Base-by-base conservation (phyloP, 2,329 filamentous ascomycete species). In the Pezicula neosporulosa region DNA sequence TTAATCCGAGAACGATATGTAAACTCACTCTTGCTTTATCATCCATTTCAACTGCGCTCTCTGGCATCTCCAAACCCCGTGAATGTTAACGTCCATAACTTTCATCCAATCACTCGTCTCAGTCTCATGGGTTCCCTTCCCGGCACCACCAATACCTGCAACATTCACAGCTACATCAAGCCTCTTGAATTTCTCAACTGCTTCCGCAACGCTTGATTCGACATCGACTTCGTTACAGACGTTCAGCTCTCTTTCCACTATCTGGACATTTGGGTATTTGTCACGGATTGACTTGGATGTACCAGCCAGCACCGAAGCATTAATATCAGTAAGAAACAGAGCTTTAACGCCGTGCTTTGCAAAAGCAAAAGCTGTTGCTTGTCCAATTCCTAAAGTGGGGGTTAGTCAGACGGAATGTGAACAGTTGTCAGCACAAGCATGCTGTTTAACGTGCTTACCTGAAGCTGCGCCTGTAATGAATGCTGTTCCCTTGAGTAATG, bases 51-150 rank as follows among this genome's bases (percentile, higher is more conserved):
- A 65, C 62, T 83, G 70, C 38, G 77, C 79, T 47, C 72, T 69
- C 58, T 83, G 77, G 55, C 80, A 82, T 21, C 80, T 67, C 73
- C 78, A 83, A 0, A 83, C 75, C 4, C 80, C 81, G 41, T 74
- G 74, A 19, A 81, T 69, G 54, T 85, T 79, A 43, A 82, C 66
- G 50, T 75, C 70, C 3, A 83, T 57, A 1, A 83, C 69, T 6
- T 70, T 68, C 37, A 74, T 62, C 71, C 78, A 83, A 42, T 79
- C 76, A 1, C 69, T 68, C 46, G 76, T 68, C 1, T 67, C 64
- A 38, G 72, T 60, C 50, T 80, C 70, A 49, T 79, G 72, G 0
- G 77, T 81, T 1, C 64, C 63, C 15, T 60, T 63, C 27, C 70
- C 64, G 1, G 60, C 58, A 1, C 76, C 77, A 6, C 66, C 66